phyloP scores from a whole-genome alignment of 2,329 filamentous ascomycete species.

The Fusarium foetens region DNA sequence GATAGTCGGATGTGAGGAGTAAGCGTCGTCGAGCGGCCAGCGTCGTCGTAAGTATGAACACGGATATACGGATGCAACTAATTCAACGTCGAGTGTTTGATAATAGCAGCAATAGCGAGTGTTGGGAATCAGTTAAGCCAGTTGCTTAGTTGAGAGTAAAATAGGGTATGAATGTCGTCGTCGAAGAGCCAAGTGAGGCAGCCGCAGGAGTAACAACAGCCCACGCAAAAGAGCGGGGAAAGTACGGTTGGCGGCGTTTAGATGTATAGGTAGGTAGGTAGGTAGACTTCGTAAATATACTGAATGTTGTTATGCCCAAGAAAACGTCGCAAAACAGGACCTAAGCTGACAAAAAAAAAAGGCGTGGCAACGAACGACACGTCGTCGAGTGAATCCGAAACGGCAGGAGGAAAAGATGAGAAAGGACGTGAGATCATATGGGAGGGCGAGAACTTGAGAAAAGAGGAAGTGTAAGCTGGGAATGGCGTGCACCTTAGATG shows the following conservation, averaged over 20 bases:
- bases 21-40: constrained; percentile 38
- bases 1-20: constrained; percentile 15
- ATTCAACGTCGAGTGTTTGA: not conserved
- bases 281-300: not conserved
- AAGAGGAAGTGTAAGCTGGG: constrained; percentile 29
- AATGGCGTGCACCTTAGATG: constrained; percentile 29
- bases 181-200: constrained; percentile 27
- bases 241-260: constrained; percentile 17
- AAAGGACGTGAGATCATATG: constrained; percentile 26
- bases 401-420: constrained; percentile 26
- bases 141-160: constrained; percentile 24
- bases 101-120: constrained; percentile 14
- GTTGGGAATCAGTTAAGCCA: constrained; percentile 11
- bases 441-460: constrained; percentile 24
- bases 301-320: constrained; percentile 7
- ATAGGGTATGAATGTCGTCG: constrained; percentile 22
- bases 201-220: constrained; percentile 31
- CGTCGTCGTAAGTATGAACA: constrained; percentile 24
- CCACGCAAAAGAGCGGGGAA: constrained; percentile 38
- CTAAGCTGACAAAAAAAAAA: constrained; percentile 16
- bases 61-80: not conserved
- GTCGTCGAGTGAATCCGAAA: constrained; percentile 40
- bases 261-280: not conserved
- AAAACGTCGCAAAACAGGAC: constrained; percentile 16
- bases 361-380: constrained; percentile 43